phyloP scores from a whole-genome alignment of 1,139 yeast genomes.

The Geotrichum australiense region DNA sequence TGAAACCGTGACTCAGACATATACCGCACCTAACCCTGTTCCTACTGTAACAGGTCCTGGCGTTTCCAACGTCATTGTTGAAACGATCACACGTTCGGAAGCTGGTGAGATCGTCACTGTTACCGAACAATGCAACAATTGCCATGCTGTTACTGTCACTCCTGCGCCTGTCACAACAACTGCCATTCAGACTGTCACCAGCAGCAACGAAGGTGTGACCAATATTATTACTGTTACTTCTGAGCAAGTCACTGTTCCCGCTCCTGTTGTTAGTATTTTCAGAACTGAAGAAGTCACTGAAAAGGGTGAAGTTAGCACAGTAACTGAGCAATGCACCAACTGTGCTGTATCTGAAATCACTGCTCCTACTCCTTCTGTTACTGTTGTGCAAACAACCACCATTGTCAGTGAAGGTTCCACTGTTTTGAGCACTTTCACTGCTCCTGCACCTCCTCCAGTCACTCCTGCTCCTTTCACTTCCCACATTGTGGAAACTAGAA shows the following conservation, averaged over 20 bases:
- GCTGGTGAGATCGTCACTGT: conserved; percentile 3
- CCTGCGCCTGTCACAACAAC: neutral
- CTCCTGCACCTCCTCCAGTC: neutral
- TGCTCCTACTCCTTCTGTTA: conserved; percentile 1
- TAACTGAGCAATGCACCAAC: conserved; percentile 11
- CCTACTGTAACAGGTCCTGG: conserved; percentile 1
- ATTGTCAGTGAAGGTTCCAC: conserved; percentile 1
- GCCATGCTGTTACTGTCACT: conserved; percentile 5
- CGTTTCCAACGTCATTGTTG: neutral
- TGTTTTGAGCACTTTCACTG: neutral
- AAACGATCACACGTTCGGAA: neutral
- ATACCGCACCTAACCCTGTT: neutral
- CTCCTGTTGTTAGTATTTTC: conserved; percentile 9
- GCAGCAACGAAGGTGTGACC: neutral
- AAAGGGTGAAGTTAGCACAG: conserved; percentile 9
- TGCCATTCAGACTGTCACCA: conserved; percentile 1
- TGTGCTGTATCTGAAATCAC: no score
- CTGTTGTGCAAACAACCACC: neutral
- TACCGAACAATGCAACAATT: conserved; percentile 7
- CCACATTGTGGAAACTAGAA: conserved; percentile 6
- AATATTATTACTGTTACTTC: neutral
- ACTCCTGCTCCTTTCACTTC: neutral
- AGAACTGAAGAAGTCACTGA: conserved; percentile 7
- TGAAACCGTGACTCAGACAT: neutral
- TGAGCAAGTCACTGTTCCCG: conserved; percentile 4